A percentile compares a stretch with the other conserved stretches of the same genome.
Conservation (phyloP, 2,329 filamentous ascomycete genomes). For the Aspergillus sp. region DNA sequence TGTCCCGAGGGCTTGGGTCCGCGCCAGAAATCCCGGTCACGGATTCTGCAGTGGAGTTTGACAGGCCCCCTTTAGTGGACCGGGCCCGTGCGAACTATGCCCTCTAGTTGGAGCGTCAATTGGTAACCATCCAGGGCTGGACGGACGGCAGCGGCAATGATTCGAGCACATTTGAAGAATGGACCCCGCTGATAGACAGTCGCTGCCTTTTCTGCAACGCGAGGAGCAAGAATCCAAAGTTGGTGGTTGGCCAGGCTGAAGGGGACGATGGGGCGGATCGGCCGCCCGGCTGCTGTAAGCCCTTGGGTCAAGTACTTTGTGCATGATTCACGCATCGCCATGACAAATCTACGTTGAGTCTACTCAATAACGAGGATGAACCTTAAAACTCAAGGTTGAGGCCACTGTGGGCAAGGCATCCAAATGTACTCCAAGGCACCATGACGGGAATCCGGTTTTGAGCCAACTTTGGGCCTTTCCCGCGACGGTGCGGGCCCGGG, state of each 20-base stretch:
- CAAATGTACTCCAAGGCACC: background rate
- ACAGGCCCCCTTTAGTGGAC: background rate
- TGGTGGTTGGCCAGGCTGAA: background rate
- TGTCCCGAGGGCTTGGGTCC: slow-evolving; percentile 4
- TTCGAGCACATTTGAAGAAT: background rate
- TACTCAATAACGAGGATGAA: background rate
- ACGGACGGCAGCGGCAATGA: background rate
- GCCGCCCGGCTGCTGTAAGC: background rate
- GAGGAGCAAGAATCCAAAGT: no score
- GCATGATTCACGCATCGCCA: no score
- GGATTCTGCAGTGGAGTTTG: background rate
- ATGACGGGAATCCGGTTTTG: background rate
- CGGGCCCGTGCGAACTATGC: slow-evolving; percentile 6
- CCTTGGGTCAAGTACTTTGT: no score
- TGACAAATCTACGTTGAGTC: background rate
- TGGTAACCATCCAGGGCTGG: background rate
- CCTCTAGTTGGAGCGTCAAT: background rate
- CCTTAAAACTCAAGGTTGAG: background rate
- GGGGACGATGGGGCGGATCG: background rate
- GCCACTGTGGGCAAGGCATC: background rate
- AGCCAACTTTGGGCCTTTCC: background rate
- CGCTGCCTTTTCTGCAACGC: background rate
- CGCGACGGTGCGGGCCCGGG: background rate
- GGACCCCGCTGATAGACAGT: background rate
- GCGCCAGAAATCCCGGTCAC: background rate